These are phyloP conservation scores for Fusarium dlaminii DNA, from an alignment of 2,329 filamentous ascomycete genomes.

Conservation along the genomic window DNA sequence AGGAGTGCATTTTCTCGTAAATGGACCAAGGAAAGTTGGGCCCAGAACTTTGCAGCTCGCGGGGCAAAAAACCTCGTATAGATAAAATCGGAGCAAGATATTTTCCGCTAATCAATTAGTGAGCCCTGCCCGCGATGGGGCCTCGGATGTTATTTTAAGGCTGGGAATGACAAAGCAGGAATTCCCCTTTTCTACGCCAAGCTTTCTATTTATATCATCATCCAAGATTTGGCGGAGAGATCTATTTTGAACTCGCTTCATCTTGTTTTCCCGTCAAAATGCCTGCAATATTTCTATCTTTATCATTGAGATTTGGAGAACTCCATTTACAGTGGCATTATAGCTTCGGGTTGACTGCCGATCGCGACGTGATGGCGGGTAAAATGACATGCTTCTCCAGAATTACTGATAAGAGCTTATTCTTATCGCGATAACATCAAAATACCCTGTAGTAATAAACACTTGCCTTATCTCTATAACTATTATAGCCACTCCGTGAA, in stretches of 20 bases:
- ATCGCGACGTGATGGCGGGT: not conserved
- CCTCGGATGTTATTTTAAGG: slow-evolving; percentile 8
- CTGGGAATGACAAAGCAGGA: not conserved
- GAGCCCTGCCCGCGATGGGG: not conserved
- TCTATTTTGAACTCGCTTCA: not conserved
- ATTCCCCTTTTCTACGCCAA: not conserved
- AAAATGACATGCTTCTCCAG: not conserved
- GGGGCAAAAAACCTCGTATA: slow-evolving; percentile 15
- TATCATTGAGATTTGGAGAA: fast-evolving
- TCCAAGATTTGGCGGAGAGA: not conserved
- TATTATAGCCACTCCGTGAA: no score
- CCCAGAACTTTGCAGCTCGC: not conserved
- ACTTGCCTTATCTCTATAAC: not conserved
- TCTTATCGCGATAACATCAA: not conserved
- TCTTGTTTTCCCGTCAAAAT: not conserved
- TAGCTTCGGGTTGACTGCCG: not conserved
- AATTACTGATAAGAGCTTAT: not conserved
- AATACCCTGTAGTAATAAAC: not conserved
- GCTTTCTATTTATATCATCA: not conserved
- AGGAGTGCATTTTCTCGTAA: not conserved
- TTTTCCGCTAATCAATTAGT: slow-evolving; percentile 23
- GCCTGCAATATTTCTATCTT: not conserved
- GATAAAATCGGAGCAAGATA: slow-evolving; percentile 4
- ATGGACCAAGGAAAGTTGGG: not conserved
- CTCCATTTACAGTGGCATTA: not conserved